Evolutionary conservation across 2,329 filamentous ascomycete species (phyloP), one percentile per base, ranked within the genome.

Genomic region (Pyrenophora graminea): DNA sequence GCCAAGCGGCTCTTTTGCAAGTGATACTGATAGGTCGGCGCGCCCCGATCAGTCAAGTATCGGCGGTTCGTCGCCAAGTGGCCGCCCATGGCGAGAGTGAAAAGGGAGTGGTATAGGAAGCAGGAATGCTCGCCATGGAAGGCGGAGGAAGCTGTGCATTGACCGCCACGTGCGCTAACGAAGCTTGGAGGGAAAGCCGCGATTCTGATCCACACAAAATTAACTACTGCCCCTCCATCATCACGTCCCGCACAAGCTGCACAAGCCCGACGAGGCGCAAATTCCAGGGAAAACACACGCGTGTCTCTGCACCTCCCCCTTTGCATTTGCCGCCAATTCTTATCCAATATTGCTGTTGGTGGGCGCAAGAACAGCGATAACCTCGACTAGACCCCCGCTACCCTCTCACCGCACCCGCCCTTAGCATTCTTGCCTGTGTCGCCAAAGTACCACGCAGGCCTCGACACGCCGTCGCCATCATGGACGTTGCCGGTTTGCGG

Each of bases 401-500:
- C 58, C 45, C 45, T 52, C 51, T 59, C 54, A 56, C 51, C 59
- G 50, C 56, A 62, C 56, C 57, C 51, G 41, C 57, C 57, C 46
- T 39, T 34, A 43, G 38, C 40, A 33, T 39, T 46, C 41, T 39
- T 39, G 39, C 50, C 55, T 33, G 45, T 36, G 47, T 39, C 55
- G 33, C 52, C 46, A 38, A 53, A 39, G 48, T 48, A 39, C 50
- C 21, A 44, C 53, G 51, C 59, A 45, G 32, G 48, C 47, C 41
- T 41, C 36, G 37, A 50, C 33, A 45, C 27, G 43, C 41, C 42
- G 45, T 46, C 60, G 56, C 64, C 64, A 77, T 70, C 74, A 92
- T 92, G 89, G 88, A 91, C 81, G 84, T 84, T 75, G 80, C 83
- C 74, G 84, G 83, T 73, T 81, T 93, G 75, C 84, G 89, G 79